Conservation (phyloP, 2,329 filamentous ascomycete species). For the Dothistroma septosporum region DNA sequence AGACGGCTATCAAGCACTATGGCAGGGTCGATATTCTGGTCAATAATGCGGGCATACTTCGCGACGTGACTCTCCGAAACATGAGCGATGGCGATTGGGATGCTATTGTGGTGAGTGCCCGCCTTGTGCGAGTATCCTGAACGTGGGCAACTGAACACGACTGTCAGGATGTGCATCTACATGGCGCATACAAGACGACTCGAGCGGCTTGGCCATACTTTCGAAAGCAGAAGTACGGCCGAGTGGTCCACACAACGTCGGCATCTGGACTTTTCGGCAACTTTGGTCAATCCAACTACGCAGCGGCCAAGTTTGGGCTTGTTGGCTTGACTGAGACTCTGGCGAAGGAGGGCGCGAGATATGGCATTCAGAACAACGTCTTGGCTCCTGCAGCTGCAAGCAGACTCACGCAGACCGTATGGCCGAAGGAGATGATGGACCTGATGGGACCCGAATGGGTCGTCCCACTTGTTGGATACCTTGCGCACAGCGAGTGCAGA, state of each 20-base stretch:
- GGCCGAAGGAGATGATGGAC: slow-evolving; percentile 83
- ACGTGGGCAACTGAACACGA: neutral
- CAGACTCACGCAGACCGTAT: slow-evolving; percentile 88
- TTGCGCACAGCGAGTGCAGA: slow-evolving; percentile 74
- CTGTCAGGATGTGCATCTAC: slow-evolving; percentile 60
- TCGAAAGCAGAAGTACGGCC: slow-evolving; percentile 95
- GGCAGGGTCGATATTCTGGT: slow-evolving; percentile 86
- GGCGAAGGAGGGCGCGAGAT: slow-evolving; percentile 92
- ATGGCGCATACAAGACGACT: slow-evolving; percentile 91
- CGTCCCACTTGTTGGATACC: slow-evolving; percentile 80
- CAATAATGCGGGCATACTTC: slow-evolving; percentile 88
- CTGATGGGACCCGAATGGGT: slow-evolving; percentile 88
- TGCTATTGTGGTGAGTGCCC: slow-evolving; percentile 61
- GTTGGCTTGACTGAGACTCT: slow-evolving; percentile 96
- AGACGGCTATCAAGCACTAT: slow-evolving; percentile 71
- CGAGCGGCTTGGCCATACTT: slow-evolving; percentile 99
- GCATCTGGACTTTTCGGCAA: slow-evolving; percentile 97
- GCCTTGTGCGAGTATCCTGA: neutral
- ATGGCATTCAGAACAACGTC: slow-evolving; percentile 90
- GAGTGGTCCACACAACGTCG: slow-evolving; percentile 90
- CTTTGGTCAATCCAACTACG: slow-evolving; percentile 96
- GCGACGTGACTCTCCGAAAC: slow-evolving; percentile 95
- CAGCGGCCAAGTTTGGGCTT: slow-evolving; percentile 89
- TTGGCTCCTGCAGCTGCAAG: slow-evolving; percentile 94
- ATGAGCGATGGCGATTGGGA: slow-evolving; percentile 97